Conservation (phyloP, 1,284 basidiomycete genomes). For the Rhodotorula sp. region DNA sequence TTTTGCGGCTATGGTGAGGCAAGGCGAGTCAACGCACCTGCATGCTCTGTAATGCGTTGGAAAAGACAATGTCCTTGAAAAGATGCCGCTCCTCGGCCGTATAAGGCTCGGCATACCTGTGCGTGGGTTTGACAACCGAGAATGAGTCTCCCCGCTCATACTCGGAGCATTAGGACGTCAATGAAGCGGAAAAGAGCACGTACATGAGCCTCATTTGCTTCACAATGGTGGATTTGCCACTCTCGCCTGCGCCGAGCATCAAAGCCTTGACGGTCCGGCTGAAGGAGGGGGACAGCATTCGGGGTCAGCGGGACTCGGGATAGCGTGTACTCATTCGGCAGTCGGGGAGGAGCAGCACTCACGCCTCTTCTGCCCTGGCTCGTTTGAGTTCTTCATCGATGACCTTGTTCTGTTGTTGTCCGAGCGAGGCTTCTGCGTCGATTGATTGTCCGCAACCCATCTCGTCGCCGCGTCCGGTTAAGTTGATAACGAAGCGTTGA, state of each 20-base stretch:
- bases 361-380: constrained; percentile 9
- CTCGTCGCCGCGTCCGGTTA: too few relatives aligned
- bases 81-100: constrained; percentile 67
- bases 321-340: neutral
- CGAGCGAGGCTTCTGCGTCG: constrained; percentile 3
- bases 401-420: neutral
- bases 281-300: neutral
- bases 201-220: constrained; percentile 30
- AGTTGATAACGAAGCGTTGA: too few relatives aligned
- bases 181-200: neutral
- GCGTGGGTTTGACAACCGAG: neutral
- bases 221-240: constrained; percentile 43
- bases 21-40: constrained; percentile 14
- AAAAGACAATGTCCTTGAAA: constrained; percentile 92
- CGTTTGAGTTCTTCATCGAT: constrained; percentile 15
- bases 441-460: constrained; percentile 23
- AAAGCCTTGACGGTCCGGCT: constrained; percentile 29
- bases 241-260: constrained; percentile 46
- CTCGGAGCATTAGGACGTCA: too few relatives aligned
- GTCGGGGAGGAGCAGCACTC: neutral
- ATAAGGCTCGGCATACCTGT: constrained; percentile 24
- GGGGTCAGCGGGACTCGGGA: neutral
- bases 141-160: too few relatives aligned
- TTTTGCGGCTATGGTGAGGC: neutral
- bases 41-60: constrained; percentile 63